These are phyloP conservation scores for Emmonsia crescens DNA, from an alignment of 2,329 filamentous ascomycete species.

Conservation along the genomic window DNA sequence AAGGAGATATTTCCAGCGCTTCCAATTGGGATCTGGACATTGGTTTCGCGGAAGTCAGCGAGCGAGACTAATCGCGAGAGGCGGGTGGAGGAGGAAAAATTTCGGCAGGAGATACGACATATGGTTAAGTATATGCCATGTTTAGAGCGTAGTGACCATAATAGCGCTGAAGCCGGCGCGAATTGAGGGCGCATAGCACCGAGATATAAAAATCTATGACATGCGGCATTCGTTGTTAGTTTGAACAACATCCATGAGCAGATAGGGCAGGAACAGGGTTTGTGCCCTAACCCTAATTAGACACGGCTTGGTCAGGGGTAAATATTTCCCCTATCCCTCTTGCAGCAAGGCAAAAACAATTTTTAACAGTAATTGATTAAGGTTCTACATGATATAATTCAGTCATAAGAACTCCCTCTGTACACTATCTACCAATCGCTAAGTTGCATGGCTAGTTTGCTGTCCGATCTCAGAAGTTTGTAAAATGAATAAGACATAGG, in stretches of 20 bases:
- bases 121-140: not conserved
- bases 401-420: not conserved
- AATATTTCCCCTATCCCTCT: too few relatives aligned
- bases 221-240: not conserved
- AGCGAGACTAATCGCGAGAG: not conserved
- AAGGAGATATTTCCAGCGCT: constrained; percentile 21
- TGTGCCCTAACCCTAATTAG: not conserved
- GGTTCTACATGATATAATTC: not conserved
- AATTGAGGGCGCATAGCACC: constrained; percentile 18
- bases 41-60: constrained; percentile 14
- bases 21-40: constrained; percentile 20
- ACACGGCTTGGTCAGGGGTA: too few relatives aligned
- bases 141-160: not conserved
- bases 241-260: not conserved
- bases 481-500: not conserved
- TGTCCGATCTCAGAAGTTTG: not conserved
- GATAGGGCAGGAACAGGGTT: not conserved
- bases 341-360: too few relatives aligned
- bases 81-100: constrained; percentile 10
- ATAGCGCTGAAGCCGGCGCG: not conserved
- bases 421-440: not conserved
- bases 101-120: constrained; percentile 3
- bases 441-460: not conserved
- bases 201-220: constrained; percentile 5
- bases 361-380: not conserved